Evolutionary conservation across 257 asterid species (phyloP), one percentile per base, ranked within the genome.

Genomic region (Coffea canephora): DNA sequence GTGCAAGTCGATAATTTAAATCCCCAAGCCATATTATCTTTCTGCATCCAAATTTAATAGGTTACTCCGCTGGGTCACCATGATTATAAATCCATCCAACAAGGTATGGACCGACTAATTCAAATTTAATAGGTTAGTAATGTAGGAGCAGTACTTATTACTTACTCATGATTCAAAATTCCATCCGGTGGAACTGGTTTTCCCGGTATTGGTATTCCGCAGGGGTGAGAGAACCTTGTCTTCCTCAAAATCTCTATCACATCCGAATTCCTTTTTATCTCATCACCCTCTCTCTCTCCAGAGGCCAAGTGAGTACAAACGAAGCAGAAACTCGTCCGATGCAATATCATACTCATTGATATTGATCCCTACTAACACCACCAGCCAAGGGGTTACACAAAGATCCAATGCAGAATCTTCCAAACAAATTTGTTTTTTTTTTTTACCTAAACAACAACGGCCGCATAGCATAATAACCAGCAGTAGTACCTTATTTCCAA

Each of bases 251-350:
- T 91, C 72, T 90, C 96, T 64, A 59, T 64, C 25, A 95, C 98
- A 52, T 95, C 97, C 1, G 80, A 77, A 76, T 93, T 95, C 79
- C 98, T 83, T 81, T 88, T 87, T 9, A 78, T 78, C 8, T 89
- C 91, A 10, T 91, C 94, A 0, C 95, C 89, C 13, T 89, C 93
- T 85, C 85, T 93, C 73, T 95, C 98, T 5, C 98, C 99, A 0
- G 98, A 93, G 14, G 97, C 93, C 73, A 95, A 81, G 84, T 95
- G 99, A 11, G 98, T 89, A 43, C 99, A 95, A 73, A 91, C 99
- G 31, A 95, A 95, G 87, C 99, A 95, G 75, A 89, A 89, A 3
- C 89, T 79, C 13, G 87, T 80, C 23, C 78, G 75, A 23, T 82
- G 66, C 87, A 95, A 54, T 49, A 84, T 75, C 99, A 95, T 89